These are phyloP conservation scores for Daldinia caldariorum DNA, from an alignment of 495 filamentous ascomycete species.

Conservation along the genomic window DNA sequence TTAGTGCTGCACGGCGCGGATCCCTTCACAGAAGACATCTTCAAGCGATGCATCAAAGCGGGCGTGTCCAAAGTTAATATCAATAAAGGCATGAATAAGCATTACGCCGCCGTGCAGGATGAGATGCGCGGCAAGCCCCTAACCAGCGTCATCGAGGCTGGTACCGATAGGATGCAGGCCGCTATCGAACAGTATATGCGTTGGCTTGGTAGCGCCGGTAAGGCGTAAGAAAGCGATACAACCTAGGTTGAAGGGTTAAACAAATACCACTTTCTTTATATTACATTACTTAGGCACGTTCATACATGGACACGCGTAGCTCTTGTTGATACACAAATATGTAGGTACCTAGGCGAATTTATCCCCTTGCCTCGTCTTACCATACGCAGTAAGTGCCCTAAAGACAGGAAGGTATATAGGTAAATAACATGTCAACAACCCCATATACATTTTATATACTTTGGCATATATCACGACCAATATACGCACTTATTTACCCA, in stretches of 20 bases:
- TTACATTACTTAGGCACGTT: too few species aligned
- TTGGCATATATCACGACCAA: background rate
- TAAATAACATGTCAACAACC: slow-evolving; percentile 4
- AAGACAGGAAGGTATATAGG: slow-evolving; percentile 6
- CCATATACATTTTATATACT: slow-evolving; percentile 11
- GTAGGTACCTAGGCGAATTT: background rate
- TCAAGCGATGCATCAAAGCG: slow-evolving; percentile 71
- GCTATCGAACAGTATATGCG: slow-evolving; percentile 80
- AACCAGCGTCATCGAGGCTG: slow-evolving; percentile 76
- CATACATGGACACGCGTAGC: slow-evolving; percentile 7
- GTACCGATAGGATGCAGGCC: slow-evolving; percentile 76
- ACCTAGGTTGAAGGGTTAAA: background rate
- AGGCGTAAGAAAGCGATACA: slow-evolving; percentile 53
- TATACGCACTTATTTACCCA: slow-evolving; percentile 34
- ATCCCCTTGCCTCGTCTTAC: background rate
- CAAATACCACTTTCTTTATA: background rate
- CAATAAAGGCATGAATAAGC: slow-evolving; percentile 81
- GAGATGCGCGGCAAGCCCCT: slow-evolving; percentile 75
- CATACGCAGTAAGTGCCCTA: background rate
- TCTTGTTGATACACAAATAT: slow-evolving; percentile 14
- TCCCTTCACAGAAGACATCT: slow-evolving; percentile 75
- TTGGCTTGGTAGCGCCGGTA: slow-evolving; percentile 72
- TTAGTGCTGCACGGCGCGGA: slow-evolving; percentile 84
- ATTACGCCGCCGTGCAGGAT: slow-evolving; percentile 70
- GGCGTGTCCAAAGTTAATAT: slow-evolving; percentile 85